Evolutionary conservation across 2,329 filamentous ascomycete species (phyloP).

Genomic region (Apiospora pterosperma): DNA sequence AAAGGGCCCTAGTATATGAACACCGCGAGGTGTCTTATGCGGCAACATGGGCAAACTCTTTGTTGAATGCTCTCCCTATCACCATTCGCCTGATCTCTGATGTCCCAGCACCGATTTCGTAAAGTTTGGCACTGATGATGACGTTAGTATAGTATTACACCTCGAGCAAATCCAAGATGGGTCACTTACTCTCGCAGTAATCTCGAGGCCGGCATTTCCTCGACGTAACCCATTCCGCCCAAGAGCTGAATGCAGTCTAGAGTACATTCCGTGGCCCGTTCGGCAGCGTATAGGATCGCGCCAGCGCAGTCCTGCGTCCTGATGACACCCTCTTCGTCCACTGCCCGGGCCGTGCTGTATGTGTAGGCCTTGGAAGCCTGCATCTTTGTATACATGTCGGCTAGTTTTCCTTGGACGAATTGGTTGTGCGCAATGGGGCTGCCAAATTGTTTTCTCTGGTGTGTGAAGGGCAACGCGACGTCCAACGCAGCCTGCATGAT

Average conservation of each 20-base stretch:
- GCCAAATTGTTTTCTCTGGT: slow-evolving; percentile 86
- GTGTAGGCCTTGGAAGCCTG: slow-evolving; percentile 84
- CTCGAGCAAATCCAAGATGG: background rate
- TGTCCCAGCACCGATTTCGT: slow-evolving; percentile 96
- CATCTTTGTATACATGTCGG: slow-evolving; percentile 96
- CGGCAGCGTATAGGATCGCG: slow-evolving; percentile 88
- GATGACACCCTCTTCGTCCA: slow-evolving; percentile 73
- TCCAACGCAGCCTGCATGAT: slow-evolving; percentile 93
- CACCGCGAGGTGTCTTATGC: slow-evolving; percentile 10
- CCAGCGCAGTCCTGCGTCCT: slow-evolving; percentile 91
- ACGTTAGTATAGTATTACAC: slow-evolving; percentile 22
- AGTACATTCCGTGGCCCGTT: slow-evolving; percentile 81
- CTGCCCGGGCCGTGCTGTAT: slow-evolving; percentile 72
- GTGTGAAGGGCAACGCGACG: slow-evolving; percentile 79
- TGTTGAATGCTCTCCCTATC: slow-evolving; percentile 89
- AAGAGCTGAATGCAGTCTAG: slow-evolving; percentile 89
- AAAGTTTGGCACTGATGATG: slow-evolving; percentile 59
- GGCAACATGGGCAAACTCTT: slow-evolving; percentile 59
- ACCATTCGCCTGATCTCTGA: slow-evolving; percentile 94
- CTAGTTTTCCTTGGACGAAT: slow-evolving; percentile 85
- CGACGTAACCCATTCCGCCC: slow-evolving; percentile 93
- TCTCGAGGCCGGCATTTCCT: slow-evolving; percentile 88
- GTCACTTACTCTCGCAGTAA: slow-evolving; percentile 66
- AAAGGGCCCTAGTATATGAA: background rate
- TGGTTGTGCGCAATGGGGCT: slow-evolving; percentile 87